These are phyloP conservation scores for Talaromyces pinophilus DNA, from an alignment of 2,329 filamentous ascomycete genomes.

Conservation along the genomic window DNA sequence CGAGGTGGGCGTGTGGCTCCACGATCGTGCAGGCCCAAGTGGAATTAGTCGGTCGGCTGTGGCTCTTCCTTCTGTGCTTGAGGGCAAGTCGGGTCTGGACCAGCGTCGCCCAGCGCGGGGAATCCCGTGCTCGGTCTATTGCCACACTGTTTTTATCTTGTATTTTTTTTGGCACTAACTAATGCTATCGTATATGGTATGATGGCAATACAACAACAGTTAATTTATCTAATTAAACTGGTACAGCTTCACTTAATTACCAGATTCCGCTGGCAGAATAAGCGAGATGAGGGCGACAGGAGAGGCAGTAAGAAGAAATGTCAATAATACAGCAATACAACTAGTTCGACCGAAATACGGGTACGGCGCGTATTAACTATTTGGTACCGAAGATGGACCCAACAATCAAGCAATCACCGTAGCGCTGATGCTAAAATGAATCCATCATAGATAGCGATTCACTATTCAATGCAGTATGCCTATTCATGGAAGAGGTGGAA, in stretches of 20 bases:
- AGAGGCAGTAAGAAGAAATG: not conserved
- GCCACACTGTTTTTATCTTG: constrained; percentile 3
- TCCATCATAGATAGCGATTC: not conserved
- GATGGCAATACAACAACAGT: not conserved
- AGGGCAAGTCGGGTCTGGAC: constrained; percentile 17
- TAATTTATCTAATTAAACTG: not conserved
- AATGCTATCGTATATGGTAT: not conserved
- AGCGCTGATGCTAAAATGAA: constrained; percentile 4
- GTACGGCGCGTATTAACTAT: constrained; percentile 9
- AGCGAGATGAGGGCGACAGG: not conserved
- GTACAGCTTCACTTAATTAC: not conserved
- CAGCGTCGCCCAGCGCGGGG: constrained; percentile 24
- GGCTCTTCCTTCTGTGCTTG: constrained; percentile 13
- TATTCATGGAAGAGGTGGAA: not conserved
- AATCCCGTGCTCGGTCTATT: constrained; percentile 22
- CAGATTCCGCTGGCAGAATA: not conserved
- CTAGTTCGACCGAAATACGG: constrained; percentile 12
- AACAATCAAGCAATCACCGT: constrained; percentile 10
- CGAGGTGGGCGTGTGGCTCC: constrained; percentile 25
- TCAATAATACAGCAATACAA: constrained; percentile 14
- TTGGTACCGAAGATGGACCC: constrained; percentile 6
- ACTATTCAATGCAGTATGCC: not conserved
- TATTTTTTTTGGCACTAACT: not conserved
- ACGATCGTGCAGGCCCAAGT: constrained; percentile 26
- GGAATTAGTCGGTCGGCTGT: constrained; percentile 21